Conservation (phyloP, 1,284 basidiomycete species). For the Moesziomyces parantarcticus region DNA sequence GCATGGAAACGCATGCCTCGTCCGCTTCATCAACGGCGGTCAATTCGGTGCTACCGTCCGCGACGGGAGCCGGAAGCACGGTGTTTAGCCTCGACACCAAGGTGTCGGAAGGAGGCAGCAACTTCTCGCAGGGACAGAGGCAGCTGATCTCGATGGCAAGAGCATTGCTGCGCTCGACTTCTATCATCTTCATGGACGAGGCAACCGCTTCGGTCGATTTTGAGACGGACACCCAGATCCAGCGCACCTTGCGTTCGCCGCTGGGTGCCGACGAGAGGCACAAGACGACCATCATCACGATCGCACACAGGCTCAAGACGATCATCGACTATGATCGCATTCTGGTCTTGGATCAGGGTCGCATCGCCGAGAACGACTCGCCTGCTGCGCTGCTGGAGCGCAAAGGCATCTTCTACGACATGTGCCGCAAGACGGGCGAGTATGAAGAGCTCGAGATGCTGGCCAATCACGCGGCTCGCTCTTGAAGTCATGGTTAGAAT, state of each 20-base stretch:
- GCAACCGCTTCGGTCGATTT: slow-evolving; percentile 64
- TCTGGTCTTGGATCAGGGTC: slow-evolving; percentile 71
- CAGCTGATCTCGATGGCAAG: slow-evolving; percentile 65
- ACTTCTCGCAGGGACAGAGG: slow-evolving; percentile 64
- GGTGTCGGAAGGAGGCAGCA: slow-evolving; percentile 62
- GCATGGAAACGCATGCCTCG: slow-evolving; percentile 8
- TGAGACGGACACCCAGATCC: slow-evolving; percentile 71
- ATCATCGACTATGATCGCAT: slow-evolving; percentile 70
- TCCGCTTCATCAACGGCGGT: slow-evolving; percentile 18
- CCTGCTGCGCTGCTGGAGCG: slow-evolving; percentile 69
- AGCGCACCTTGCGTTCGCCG: slow-evolving; percentile 76
- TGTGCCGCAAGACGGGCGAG: slow-evolving; percentile 56
- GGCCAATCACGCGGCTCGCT: slow-evolving; percentile 16
- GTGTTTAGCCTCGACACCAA: slow-evolving; percentile 43
- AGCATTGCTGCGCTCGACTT: slow-evolving; percentile 56
- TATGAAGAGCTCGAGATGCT: slow-evolving; percentile 39
- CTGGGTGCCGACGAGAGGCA: slow-evolving; percentile 16
- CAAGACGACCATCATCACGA: slow-evolving; percentile 79
- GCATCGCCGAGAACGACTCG: slow-evolving; percentile 71
- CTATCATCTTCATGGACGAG: slow-evolving; percentile 66
- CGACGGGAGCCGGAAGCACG: slow-evolving; percentile 1
- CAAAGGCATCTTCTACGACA: slow-evolving; percentile 48
- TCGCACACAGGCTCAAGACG: slow-evolving; percentile 74
- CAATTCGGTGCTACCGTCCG: slow-evolving; percentile 10
- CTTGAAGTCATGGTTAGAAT: not conserved